A percentile compares a stretch with the other conserved stretches of the same genome.
Conservation (phyloP, 1,284 basidiomycete genomes). For the Sporisorium sorghi region DNA sequence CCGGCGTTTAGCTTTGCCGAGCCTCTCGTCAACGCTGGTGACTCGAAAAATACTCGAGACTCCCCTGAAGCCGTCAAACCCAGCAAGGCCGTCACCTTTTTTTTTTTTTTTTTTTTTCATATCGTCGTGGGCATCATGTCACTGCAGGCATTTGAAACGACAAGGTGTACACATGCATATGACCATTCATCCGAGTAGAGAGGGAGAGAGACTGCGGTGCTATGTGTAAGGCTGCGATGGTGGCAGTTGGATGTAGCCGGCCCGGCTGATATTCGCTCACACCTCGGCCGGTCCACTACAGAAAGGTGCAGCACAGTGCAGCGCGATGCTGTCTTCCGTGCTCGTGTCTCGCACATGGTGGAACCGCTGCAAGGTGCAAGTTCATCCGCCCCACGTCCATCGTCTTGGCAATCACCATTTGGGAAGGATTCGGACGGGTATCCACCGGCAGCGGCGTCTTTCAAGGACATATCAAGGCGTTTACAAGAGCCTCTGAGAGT, state of each 20-base stretch:
- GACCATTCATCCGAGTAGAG: too few species aligned
- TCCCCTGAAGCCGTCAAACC: background rate
- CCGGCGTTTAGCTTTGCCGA: slow-evolving; percentile 8
- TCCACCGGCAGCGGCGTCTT: slow-evolving; percentile 1
- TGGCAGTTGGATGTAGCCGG: background rate
- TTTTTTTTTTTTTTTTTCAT: too few species aligned
- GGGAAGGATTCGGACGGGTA: too few species aligned
- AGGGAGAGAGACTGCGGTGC: background rate
- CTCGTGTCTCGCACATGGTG: background rate
- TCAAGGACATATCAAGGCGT: too few species aligned
- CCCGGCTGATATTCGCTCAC: slow-evolving; percentile 3
- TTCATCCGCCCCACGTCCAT: slow-evolving; percentile 18
- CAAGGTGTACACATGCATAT: background rate
- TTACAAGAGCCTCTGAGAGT: too few species aligned
- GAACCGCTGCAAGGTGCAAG: slow-evolving; percentile 1
- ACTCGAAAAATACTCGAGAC: background rate
- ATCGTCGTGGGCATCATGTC: background rate
- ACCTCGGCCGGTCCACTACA: slow-evolving; percentile 1
- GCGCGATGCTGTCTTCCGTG: slow-evolving; percentile 11
- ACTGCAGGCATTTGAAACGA: too few species aligned
- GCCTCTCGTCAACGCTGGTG: background rate
- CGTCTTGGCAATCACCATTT: background rate
- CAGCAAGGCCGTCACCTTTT: slow-evolving; percentile 2
- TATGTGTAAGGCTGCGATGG: background rate
- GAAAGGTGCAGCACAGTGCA: background rate